Percentiles rank a stretch among this genome's conserved stretches.
Evolutionary conservation across 257 asterid genomes (phyloP).

Genomic region (Capsicum baccatum): DNA sequence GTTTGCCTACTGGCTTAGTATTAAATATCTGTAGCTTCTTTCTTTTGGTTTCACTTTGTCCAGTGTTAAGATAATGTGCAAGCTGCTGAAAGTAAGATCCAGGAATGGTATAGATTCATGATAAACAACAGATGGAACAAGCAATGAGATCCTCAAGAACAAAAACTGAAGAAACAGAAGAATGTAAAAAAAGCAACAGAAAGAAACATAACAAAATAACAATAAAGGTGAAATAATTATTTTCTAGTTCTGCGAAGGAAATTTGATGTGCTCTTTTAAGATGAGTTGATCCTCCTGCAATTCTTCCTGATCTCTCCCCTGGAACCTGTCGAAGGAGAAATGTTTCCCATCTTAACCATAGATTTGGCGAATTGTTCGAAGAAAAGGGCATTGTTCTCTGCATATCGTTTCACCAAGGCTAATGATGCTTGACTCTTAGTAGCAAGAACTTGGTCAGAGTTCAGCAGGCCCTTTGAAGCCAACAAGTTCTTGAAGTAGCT

Average conservation of each 20-base stretch:
- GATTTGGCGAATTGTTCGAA: constrained; percentile 79
- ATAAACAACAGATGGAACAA: not conserved
- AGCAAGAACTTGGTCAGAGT: constrained; percentile 76
- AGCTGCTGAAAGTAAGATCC: not conserved
- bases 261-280: not conserved
- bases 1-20: not conserved
- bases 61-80: not conserved
- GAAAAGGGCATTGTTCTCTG: constrained; percentile 61
- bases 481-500: constrained; percentile 73
- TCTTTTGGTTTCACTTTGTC: not conserved
- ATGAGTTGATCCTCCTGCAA: constrained; percentile 74
- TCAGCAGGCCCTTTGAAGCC: constrained; percentile 72
- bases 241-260: not conserved
- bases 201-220: constrained; percentile 13
- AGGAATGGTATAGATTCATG: not conserved
- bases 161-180: not conserved
- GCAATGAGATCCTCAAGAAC: not conserved
- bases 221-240: not conserved
- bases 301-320: constrained; percentile 73
- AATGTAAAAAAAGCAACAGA: not conserved
- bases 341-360: constrained; percentile 85
- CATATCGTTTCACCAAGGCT: constrained; percentile 72
- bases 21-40: not conserved
- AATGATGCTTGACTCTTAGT: constrained; percentile 64
- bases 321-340: constrained; percentile 78